These are phyloP conservation scores for Populus pruinosa DNA, from an alignment of 345 rosid species.

Conservation along the genomic window DNA sequence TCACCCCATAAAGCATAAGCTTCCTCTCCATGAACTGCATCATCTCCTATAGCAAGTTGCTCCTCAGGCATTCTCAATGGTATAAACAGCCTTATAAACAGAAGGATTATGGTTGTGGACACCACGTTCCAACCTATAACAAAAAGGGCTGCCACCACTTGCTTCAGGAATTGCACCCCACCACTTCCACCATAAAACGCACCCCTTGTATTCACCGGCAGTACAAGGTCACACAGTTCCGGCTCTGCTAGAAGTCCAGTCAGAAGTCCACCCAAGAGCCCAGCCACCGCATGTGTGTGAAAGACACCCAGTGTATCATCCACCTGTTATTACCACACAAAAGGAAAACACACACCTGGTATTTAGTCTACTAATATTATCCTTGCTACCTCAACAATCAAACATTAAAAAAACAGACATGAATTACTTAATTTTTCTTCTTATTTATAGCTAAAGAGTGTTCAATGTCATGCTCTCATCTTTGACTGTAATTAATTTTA, in stretches of 20 bases:
- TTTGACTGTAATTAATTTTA: neutral
- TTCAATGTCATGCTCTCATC: neutral
- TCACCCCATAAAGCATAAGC: slow-evolving; percentile 98
- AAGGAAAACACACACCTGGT: neutral
- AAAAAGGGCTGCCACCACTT: slow-evolving; percentile 67
- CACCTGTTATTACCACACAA: slow-evolving; percentile 31
- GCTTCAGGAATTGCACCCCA: slow-evolving; percentile 60
- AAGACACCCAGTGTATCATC: slow-evolving; percentile 89
- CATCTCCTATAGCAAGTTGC: slow-evolving; percentile 76
- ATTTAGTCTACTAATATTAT: neutral
- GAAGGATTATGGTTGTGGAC: slow-evolving; percentile 57
- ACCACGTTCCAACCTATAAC: slow-evolving; percentile 64
- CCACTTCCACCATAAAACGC: slow-evolving; percentile 81
- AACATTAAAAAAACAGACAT: neutral
- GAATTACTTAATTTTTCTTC: neutral
- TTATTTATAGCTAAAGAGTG: neutral
- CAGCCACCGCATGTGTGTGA: slow-evolving; percentile 95
- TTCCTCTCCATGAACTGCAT: slow-evolving; percentile 94
- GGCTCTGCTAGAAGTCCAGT: slow-evolving; percentile 91
- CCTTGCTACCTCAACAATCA: neutral
- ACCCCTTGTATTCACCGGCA: slow-evolving; percentile 51
- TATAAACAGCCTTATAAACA: slow-evolving; percentile 52
- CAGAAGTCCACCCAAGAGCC: slow-evolving; percentile 66
- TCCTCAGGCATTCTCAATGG: slow-evolving; percentile 85
- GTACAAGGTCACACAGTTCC: slow-evolving; percentile 41